Conservation (phyloP, 805 yeast genomes). For the Barnettozyma siamensis region DNA sequence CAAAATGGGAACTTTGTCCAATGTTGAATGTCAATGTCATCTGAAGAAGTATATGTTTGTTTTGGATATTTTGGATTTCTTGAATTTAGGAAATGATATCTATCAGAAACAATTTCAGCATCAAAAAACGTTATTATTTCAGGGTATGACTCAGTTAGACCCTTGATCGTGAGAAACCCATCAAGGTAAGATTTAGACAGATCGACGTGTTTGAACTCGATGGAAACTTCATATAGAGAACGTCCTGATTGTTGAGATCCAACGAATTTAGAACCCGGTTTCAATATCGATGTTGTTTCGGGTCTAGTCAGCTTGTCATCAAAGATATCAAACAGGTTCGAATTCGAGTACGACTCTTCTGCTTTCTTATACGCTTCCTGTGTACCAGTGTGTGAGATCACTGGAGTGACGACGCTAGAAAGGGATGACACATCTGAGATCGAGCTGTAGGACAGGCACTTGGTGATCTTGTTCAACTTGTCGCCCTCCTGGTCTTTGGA, state of each 20-base stretch:
- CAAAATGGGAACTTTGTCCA: slow-evolving; percentile 56
- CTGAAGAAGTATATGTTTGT: slow-evolving; percentile 48
- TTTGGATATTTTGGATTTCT: slow-evolving; percentile 4
- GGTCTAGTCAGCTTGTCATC: slow-evolving; percentile 13
- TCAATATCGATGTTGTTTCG: slow-evolving; percentile 37
- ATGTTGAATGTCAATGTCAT: slow-evolving; percentile 57
- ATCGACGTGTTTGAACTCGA: slow-evolving; percentile 68
- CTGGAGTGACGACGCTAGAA: not conserved
- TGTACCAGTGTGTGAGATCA: not conserved
- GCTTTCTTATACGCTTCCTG: no score
- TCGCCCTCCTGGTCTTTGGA: not conserved
- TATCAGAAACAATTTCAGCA: slow-evolving; percentile 56
- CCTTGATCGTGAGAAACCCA: slow-evolving; percentile 65
- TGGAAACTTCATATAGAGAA: slow-evolving; percentile 58
- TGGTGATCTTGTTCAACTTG: not conserved
- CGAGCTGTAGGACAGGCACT: not conserved
- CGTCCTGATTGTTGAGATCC: slow-evolving; percentile 72
- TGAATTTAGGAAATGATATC: slow-evolving; percentile 38
- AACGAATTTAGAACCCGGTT: slow-evolving; percentile 54
- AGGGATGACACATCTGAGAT: not conserved
- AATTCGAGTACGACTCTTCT: not conserved
- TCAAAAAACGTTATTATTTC: slow-evolving; percentile 72
- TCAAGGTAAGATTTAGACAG: slow-evolving; percentile 41
- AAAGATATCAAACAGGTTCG: slow-evolving; percentile 4
- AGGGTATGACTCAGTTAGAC: slow-evolving; percentile 61